Conservation (phyloP, 148 eudicot species). For the Camellia granthamiana region DNA sequence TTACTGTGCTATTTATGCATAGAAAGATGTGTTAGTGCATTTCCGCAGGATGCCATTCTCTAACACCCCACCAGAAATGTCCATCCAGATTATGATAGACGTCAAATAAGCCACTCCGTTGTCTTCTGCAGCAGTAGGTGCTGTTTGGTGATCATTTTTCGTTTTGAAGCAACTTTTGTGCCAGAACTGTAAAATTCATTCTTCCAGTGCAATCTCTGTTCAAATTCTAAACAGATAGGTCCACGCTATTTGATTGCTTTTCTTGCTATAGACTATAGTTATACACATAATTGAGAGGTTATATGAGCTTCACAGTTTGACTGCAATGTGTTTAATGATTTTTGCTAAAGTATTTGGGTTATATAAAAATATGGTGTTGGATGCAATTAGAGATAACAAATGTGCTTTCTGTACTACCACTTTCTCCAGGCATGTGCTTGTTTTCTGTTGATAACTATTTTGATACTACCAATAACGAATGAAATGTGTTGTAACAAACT, state of each 20-base stretch:
- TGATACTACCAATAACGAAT: background rate
- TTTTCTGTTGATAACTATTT: background rate
- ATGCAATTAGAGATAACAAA: background rate
- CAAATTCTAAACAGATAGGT: background rate
- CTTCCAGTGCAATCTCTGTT: background rate
- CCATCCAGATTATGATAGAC: background rate
- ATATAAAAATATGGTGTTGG: background rate
- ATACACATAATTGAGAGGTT: background rate
- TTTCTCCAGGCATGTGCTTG: background rate
- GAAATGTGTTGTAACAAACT: background rate
- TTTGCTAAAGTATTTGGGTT: background rate
- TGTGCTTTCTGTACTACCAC: background rate
- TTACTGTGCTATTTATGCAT: background rate
- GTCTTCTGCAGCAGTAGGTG: background rate
- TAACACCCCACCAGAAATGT: background rate
- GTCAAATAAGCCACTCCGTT: background rate
- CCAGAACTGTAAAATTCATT: background rate
- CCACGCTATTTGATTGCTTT: constrained; percentile 4
- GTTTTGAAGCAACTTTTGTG: constrained; percentile 1
- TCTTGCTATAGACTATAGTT: background rate
- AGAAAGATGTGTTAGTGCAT: no score
- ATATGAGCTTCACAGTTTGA: background rate
- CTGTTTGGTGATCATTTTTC: background rate
- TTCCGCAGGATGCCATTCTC: no score
- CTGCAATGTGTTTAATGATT: background rate